These are phyloP conservation scores for Eimeria necatrix DNA, from an alignment of 169 alveolate species.

Conservation along the genomic window DNA sequence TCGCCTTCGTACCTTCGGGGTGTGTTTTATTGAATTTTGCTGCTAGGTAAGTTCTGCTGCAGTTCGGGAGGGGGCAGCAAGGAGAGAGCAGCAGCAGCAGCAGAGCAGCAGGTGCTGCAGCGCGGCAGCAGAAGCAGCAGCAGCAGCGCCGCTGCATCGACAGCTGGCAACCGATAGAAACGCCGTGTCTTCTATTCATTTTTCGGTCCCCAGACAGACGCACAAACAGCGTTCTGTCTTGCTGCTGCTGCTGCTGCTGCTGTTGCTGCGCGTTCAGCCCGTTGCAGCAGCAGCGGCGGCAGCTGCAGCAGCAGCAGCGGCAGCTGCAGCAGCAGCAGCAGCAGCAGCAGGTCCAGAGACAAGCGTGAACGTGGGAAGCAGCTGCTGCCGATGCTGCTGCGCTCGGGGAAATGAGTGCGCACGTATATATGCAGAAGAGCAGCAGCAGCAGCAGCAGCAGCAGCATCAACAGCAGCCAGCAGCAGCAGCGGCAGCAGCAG, in stretches of 20 bases:
- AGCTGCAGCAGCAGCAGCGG: neutral
- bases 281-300: too few species aligned
- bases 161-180: neutral
- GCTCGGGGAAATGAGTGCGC: too few species aligned
- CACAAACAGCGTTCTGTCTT: neutral
- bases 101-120: slow-evolving; percentile 1
- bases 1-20: neutral
- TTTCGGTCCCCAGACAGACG: neutral
- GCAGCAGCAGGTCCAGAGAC: slow-evolving; percentile 20
- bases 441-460: slow-evolving; percentile 16
- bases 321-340: neutral
- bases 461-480: neutral
- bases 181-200: neutral
- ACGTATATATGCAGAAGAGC: too few species aligned
- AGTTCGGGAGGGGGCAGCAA: neutral
- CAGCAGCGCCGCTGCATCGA: slow-evolving; percentile 5
- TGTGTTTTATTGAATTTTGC: neutral
- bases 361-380: too few species aligned
- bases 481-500: slow-evolving; percentile 53
- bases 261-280: too few species aligned
- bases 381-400: too few species aligned
- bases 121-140: too few species aligned
- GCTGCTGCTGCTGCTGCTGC: slow-evolving; percentile 2
- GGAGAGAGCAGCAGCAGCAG: slow-evolving; percentile 20
- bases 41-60: neutral